Base-by-base conservation (phyloP, 148 eudicot genomes). In the Nyssa sinensis region DNA sequence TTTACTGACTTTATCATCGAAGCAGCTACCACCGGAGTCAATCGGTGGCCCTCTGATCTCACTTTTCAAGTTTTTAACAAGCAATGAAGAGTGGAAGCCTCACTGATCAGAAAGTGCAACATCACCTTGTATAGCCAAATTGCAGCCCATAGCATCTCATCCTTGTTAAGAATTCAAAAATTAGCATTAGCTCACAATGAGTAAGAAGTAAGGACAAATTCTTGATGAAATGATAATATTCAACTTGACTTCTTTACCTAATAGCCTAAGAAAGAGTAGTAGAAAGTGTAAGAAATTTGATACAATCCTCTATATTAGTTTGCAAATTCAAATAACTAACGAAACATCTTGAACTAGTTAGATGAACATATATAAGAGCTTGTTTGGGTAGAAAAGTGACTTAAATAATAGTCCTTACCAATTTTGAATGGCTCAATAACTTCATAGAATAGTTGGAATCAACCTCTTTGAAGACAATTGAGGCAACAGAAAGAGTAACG, bases 261-360 rank as follows among this genome's bases (percentile, higher is more conserved):
- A 74, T 90, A 94, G 55, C 98, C 98, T 0, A 89, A 87, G 85
- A 79, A 88, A 79, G 97, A 92, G 85, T 96, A 94, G 63, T 94
- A 94, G 78, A 94, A 94, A 32, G 95, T 97, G 75, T 97, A 94
- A 55, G 98, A 92, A 30, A 66, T 89, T 53, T 84, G 73, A 67
- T 91, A 94, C 34, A 95, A 81, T 44, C 89, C 95, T 77, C 94
- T 90, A 62, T 84, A 79, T 75, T 87, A 87, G 82, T 92, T 93
- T 32, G 95, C 97, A 74, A 92, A 86, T 71, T 79, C 81, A 80
- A 91, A 94, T 29, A 94, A 79, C 97, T 93, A 79, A 61, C 31
- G 63, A 61, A 58, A 8, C 59, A 55, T 49, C 21, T 55, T 33
- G 3, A 12, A 39, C 29, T 0, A 37, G 62, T 55, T 24, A 29